phyloP scores from a whole-genome alignment of 257 asterid genomes.

The Rehmannia glutinosa region DNA sequence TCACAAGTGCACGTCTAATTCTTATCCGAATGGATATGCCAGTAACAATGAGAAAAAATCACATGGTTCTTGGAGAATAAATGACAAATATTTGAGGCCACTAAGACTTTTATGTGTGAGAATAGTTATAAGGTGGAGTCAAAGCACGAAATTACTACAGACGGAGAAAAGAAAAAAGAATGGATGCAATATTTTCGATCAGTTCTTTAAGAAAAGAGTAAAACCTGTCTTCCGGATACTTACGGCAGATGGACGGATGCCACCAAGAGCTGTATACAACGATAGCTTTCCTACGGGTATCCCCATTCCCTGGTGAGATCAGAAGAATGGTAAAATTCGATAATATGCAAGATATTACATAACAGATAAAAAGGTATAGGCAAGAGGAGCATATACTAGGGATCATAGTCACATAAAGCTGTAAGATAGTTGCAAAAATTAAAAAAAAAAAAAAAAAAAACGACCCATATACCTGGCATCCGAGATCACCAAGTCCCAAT shows the following conservation, averaged over 20 bases:
- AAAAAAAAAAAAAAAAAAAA: background rate
- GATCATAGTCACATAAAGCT: no score
- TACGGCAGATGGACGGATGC: conserved; percentile 89
- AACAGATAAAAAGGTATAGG: background rate
- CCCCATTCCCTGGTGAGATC: conserved; percentile 84
- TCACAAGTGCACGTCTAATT: background rate
- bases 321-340: conserved; percentile 19
- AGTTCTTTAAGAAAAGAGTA: background rate
- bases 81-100: conserved; percentile 2
- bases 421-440: no score
- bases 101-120: background rate
- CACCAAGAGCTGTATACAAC: conserved; percentile 90
- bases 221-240: conserved; percentile 18
- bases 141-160: background rate
- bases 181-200: background rate
- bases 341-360: background rate
- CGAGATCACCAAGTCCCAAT: conserved; percentile 73
- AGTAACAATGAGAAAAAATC: background rate
- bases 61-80: background rate
- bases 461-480: conserved; percentile 50
- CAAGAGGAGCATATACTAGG: background rate
- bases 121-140: no score
- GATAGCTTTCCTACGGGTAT: conserved; percentile 95
- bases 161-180: background rate
- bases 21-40: background rate